phyloP scores from a whole-genome alignment of 2,329 filamentous ascomycete species.

The Pseudogymnoascus sp. region DNA sequence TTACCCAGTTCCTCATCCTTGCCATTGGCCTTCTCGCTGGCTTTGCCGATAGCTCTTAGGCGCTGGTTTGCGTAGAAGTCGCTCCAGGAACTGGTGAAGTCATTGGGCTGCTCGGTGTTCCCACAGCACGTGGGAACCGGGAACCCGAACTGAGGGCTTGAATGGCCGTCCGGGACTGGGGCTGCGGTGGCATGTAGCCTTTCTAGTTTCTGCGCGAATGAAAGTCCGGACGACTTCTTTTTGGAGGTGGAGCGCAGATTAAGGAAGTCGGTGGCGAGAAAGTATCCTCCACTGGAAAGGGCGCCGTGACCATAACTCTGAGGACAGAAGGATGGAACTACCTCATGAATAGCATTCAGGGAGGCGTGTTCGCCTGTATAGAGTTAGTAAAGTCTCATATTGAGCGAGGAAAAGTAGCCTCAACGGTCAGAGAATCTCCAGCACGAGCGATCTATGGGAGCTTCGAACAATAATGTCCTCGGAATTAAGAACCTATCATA shows the following conservation, averaged over 20 bases:
- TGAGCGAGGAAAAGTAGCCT: not conserved
- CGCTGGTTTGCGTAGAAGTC: conserved; percentile 78
- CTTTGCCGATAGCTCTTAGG: conserved; percentile 55
- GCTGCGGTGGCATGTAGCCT: conserved; percentile 70
- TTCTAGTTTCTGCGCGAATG: conserved; percentile 69
- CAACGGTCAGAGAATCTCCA: not conserved
- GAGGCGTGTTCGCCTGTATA: conserved; percentile 68
- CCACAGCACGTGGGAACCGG: conserved; percentile 81
- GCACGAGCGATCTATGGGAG: not conserved
- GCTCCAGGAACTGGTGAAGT: conserved; percentile 65
- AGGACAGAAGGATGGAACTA: conserved; percentile 69
- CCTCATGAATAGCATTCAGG: conserved; percentile 68
- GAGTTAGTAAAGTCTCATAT: conserved; percentile 29
- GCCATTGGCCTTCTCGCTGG: conserved; percentile 55
- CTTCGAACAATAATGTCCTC: not conserved
- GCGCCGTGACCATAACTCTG: conserved; percentile 64
- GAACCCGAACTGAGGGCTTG: conserved; percentile 69
- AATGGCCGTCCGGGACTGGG: conserved; percentile 52
- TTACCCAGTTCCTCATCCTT: conserved; percentile 51
- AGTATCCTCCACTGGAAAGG: conserved; percentile 39
- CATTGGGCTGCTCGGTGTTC: conserved; percentile 73
- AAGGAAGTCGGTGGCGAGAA: conserved; percentile 73
- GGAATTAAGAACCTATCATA: not conserved
- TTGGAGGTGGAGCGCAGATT: conserved; percentile 42
- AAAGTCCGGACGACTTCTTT: conserved; percentile 38